These are phyloP conservation scores for Solanum tarapatanum DNA, from an alignment of 257 asterid species.

Conservation along the genomic window DNA sequence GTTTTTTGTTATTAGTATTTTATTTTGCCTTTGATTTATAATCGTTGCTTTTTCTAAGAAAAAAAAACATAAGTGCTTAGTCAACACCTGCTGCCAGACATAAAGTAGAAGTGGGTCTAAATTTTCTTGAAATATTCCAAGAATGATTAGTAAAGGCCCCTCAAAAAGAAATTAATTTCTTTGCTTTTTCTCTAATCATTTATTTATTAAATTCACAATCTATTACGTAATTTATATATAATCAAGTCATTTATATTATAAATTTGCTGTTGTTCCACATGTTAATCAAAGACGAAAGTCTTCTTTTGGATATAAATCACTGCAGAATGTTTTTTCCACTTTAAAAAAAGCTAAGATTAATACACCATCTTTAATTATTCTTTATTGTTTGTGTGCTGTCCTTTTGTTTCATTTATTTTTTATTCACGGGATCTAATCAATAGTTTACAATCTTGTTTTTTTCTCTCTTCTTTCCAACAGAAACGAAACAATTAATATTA, in stretches of 20 bases:
- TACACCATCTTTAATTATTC: neutral
- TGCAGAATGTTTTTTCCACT: conserved; percentile 6
- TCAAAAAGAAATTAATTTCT: conserved; percentile 8
- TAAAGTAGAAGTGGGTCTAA: conserved; percentile 44
- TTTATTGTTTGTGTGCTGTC: neutral
- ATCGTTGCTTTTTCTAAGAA: neutral
- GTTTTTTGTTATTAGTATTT: neutral
- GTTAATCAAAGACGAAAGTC: conserved; percentile 2
- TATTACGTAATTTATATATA: neutral
- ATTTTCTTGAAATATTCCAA: conserved; percentile 49
- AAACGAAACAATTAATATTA: neutral
- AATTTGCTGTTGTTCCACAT: conserved; percentile 4
- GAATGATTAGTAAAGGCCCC: conserved; percentile 55
- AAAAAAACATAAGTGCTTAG: conserved; percentile 15
- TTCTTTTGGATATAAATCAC: conserved; percentile 3
- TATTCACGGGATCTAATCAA: conserved; percentile 1
- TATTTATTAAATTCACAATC: neutral
- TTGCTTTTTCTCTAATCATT: neutral
- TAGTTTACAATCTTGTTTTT: neutral
- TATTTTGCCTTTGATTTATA: neutral
- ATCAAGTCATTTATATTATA: neutral
- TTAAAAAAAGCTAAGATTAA: neutral
- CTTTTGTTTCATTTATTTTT: conserved; percentile 1
- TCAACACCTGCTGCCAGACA: conserved; percentile 54
- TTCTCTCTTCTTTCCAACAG: neutral